A percentile compares a stretch with the other conserved stretches of the same genome.
phyloP scores from a whole-genome alignment of 2,329 filamentous ascomycete genomes.

The Aspergillus glaucus region DNA sequence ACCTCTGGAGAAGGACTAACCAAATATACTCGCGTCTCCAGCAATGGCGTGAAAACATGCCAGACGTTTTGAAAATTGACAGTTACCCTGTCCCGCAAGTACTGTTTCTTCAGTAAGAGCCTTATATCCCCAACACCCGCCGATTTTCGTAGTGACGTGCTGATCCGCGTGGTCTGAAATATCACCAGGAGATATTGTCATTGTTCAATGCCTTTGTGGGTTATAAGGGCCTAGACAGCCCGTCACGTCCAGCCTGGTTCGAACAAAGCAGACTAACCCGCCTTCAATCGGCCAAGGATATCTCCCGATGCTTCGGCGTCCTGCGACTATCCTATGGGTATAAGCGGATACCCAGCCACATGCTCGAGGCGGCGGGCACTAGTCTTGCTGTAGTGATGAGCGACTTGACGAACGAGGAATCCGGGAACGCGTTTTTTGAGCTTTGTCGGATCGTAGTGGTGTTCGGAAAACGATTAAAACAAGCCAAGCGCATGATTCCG shows the following conservation, averaged over 20 bases:
- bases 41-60: slow-evolving; percentile 18
- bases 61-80: slow-evolving; percentile 10
- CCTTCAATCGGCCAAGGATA: slow-evolving; percentile 17
- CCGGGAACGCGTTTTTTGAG: slow-evolving; percentile 20
- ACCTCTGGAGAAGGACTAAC: slow-evolving; percentile 14
- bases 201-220: slow-evolving; percentile 20
- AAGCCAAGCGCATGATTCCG: slow-evolving; percentile 16
- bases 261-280: slow-evolving; percentile 12
- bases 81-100: slow-evolving; percentile 20
- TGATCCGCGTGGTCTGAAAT: slow-evolving; percentile 22
- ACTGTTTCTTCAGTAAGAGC: slow-evolving; percentile 23
- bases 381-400: slow-evolving; percentile 16
- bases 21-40: slow-evolving; percentile 15
- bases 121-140: neutral
- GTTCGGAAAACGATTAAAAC: slow-evolving; percentile 19
- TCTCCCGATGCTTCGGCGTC: slow-evolving; percentile 20
- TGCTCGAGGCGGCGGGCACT: slow-evolving; percentile 19
- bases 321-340: slow-evolving; percentile 24
- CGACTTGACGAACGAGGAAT: slow-evolving; percentile 17
- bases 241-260: slow-evolving; percentile 5
- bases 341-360: slow-evolving; percentile 21
- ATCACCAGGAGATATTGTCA: slow-evolving; percentile 18
- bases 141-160: neutral
- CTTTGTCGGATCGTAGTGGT: slow-evolving; percentile 20
- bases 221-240: slow-evolving; percentile 4